Conservation (phyloP, 768 basidiomycete genomes). For the Obba rivulosa region DNA sequence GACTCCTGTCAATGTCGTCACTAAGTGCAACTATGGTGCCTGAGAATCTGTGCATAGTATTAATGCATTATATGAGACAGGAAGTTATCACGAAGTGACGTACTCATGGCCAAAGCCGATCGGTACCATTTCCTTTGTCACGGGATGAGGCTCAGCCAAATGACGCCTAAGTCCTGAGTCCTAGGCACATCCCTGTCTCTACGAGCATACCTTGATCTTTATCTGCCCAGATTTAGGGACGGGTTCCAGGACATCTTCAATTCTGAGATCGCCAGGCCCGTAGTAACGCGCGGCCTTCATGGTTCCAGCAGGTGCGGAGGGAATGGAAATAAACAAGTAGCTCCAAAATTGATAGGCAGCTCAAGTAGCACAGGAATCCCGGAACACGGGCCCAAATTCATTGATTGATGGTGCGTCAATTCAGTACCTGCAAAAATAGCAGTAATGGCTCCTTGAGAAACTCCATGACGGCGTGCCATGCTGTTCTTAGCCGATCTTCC, state of each 20-base stretch:
- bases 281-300: constrained; percentile 46
- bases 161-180: too few relatives aligned
- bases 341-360: too few relatives aligned
- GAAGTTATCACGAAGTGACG: neutral
- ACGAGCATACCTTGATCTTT: constrained; percentile 35
- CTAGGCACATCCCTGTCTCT: neutral
- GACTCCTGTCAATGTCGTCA: neutral
- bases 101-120: constrained; percentile 45
- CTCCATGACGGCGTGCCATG: too few relatives aligned
- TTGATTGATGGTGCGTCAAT: too few relatives aligned
- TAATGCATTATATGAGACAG: too few relatives aligned
- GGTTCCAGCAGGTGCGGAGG: neutral
- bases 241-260: constrained; percentile 39
- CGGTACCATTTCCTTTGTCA: constrained; percentile 36
- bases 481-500: too few relatives aligned
- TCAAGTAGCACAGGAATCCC: too few relatives aligned
- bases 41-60: constrained; percentile 1
- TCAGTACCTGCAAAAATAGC: too few relatives aligned
- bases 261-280: constrained; percentile 36
- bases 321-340: neutral
- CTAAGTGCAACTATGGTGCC: constrained; percentile 5
- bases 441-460: too few relatives aligned
- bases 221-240: constrained; percentile 30
- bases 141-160: constrained; percentile 26
- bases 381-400: too few relatives aligned